Conservation (phyloP, 2,329 filamentous ascomycete species). For the Ambrosiella beaveri region DNA sequence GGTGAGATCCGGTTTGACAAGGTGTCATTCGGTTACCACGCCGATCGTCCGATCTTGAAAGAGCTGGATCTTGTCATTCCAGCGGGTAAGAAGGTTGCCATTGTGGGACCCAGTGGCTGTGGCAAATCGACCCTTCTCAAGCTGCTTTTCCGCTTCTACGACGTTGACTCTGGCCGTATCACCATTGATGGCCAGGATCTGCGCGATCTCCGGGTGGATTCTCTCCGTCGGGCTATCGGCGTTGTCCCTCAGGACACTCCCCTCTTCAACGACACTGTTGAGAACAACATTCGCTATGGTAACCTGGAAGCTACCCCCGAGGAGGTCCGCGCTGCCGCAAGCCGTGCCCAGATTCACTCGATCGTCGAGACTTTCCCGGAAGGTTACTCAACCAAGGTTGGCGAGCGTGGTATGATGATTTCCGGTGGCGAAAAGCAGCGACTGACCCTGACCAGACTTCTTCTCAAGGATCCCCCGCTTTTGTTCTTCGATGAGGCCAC, state of each 20-base stretch:
- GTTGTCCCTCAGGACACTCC: conserved; percentile 96
- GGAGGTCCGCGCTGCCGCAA: conserved; percentile 58
- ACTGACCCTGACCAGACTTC: conserved; percentile 62
- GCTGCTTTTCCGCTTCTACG: conserved; percentile 87
- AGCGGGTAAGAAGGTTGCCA: conserved; percentile 85
- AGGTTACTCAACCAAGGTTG: conserved; percentile 82
- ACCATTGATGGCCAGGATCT: conserved; percentile 88
- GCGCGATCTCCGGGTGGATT: conserved; percentile 64
- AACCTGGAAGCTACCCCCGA: conserved; percentile 58
- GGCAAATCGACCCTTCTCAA: conserved; percentile 89
- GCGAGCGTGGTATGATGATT: conserved; percentile 92
- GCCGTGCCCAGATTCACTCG: conserved; percentile 69
- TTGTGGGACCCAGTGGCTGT: conserved; percentile 88
- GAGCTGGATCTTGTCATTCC: conserved; percentile 79
- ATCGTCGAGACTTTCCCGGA: conserved; percentile 65
- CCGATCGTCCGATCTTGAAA: conserved; percentile 70
- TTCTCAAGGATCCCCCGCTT: conserved; percentile 77
- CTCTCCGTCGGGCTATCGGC: conserved; percentile 68
- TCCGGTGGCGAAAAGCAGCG: conserved; percentile 89
- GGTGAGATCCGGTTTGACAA: conserved; percentile 91
- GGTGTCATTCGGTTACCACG: conserved; percentile 82
- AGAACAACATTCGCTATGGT: conserved; percentile 90
- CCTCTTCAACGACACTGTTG: conserved; percentile 90
- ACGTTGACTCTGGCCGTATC: conserved; percentile 70
- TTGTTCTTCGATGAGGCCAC: conserved; percentile 95